These are phyloP conservation scores for Parastagonospora avenae DNA, from an alignment of 2,329 filamentous ascomycete genomes.

Conservation along the genomic window DNA sequence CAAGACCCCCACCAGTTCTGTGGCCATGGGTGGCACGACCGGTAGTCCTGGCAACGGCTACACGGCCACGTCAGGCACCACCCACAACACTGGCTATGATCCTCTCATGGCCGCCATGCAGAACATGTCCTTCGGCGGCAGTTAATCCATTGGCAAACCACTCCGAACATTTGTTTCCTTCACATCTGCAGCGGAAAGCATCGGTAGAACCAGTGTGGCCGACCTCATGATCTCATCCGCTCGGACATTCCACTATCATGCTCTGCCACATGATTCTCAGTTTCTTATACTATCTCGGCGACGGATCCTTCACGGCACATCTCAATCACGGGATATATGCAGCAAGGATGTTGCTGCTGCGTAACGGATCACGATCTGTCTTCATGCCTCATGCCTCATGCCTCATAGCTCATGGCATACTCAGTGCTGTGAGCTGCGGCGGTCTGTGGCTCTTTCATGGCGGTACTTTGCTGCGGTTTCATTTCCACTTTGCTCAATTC, in stretches of 20 bases:
- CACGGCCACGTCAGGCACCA: slow-evolving; percentile 12
- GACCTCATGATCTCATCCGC: too few species aligned
- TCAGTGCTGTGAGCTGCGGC: too few species aligned
- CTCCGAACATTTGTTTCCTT: too few species aligned
- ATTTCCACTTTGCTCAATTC: neutral
- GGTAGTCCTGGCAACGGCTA: slow-evolving; percentile 9
- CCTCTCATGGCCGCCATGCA: slow-evolving; percentile 26
- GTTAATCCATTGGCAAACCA: slow-evolving; percentile 11
- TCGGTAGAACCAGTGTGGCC: too few species aligned
- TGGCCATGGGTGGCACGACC: slow-evolving; percentile 1
- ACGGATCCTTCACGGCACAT: too few species aligned
- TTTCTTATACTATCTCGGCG: too few species aligned
- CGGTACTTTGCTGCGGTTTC: neutral
- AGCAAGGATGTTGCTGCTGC: neutral
- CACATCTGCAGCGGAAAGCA: too few species aligned
- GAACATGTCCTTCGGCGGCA: slow-evolving; percentile 30
- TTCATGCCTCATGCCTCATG: neutral
- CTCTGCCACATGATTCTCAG: too few species aligned
- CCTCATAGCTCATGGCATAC: too few species aligned
- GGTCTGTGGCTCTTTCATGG: neutral
- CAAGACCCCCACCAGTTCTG: slow-evolving; percentile 9
- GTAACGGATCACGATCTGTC: neutral
- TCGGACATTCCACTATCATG: neutral
- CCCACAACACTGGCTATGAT: slow-evolving; percentile 20
- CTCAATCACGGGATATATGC: neutral